Evolutionary conservation across 176 grass and related monocot species (phyloP), one percentile per base, ranked within the genome.

Genomic region (Coix lacrymajobi): DNA sequence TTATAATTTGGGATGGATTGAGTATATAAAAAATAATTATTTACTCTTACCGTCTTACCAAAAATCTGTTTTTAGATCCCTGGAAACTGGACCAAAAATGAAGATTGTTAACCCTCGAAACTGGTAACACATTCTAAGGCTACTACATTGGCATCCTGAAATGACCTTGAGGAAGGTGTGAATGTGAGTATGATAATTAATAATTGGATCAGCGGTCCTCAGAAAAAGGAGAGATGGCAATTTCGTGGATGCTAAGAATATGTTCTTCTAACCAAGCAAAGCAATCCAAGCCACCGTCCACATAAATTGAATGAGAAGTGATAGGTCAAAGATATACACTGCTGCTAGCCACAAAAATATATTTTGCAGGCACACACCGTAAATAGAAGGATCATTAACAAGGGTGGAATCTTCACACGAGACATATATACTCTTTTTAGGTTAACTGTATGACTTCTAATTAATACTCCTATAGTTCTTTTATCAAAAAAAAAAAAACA

Each of bases 191-290:
- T 69, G 25, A 58, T 4, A 77, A 62, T 2, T 46, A 24, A 67
- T 26, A 73, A 73, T n/a, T 52, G 78, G 37, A 36, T 24, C 25
- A 74, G 30, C 22, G 44, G 58, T 56, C 44, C 68, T 80, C 58
- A 25, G 31, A 19, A 65, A 76, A 86, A 86, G 33, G 19, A 74
- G 58, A 66, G 49, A 70, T 36, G 4, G 1, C 25, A 67, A 66
- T 66, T 34, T 41, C 44, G 52, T 46, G 45, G 36, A 30, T 57
- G 15, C 17, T 56, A 66, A 66, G 77, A 87, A 87, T 81, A 46
- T 66, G 26, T 66, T 80, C 36, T 25, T 81, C 17, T 11, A 76
- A 48, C 60, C 60, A 80, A 40, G 6, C 33, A 51, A 77, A 43
- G 45, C 45, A 6, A 49, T 19, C 22, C 36, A 38, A 54, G 54